Conservation (phyloP, 2,329 filamentous ascomycete species). For the Ophidiomyces ophidiicola region DNA sequence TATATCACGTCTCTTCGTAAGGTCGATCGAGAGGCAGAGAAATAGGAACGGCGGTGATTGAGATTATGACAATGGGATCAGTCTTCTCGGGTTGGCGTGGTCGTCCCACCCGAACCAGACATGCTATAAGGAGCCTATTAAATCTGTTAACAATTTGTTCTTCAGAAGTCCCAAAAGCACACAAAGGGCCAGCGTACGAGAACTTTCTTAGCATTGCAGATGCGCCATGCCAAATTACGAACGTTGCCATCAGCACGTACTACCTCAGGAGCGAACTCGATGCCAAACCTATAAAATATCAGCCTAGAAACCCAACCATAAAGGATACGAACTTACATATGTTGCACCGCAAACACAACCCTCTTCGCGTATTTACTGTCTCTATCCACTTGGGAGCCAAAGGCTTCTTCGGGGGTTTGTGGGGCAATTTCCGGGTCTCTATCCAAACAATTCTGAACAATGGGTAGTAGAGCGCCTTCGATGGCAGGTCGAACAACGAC, state of each 20-base stretch:
- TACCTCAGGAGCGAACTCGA: slow-evolving; percentile 87
- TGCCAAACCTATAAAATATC: slow-evolving; percentile 53
- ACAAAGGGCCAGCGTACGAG: slow-evolving; percentile 48
- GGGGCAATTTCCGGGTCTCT: slow-evolving; percentile 84
- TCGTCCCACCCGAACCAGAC: slow-evolving; percentile 51
- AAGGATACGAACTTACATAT: slow-evolving; percentile 80
- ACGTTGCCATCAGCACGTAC: slow-evolving; percentile 87
- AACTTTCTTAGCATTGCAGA: slow-evolving; percentile 91
- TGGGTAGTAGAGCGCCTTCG: slow-evolving; percentile 63
- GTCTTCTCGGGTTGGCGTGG: slow-evolving; percentile 41
- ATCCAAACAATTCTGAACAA: slow-evolving; percentile 88
- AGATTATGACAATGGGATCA: neutral
- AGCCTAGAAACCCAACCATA: slow-evolving; percentile 14
- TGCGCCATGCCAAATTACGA: slow-evolving; percentile 80
- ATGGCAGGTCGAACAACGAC: slow-evolving; percentile 56
- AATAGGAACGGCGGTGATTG: neutral
- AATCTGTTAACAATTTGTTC: slow-evolving; percentile 2
- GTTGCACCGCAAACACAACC: slow-evolving; percentile 84
- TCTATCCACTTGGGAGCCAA: slow-evolving; percentile 72
- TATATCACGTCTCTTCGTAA: too few species aligned
- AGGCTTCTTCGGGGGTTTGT: slow-evolving; percentile 62
- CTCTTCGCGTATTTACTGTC: slow-evolving; percentile 80
- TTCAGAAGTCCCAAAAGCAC: neutral
- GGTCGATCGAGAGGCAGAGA: too few species aligned
- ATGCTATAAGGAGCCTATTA: slow-evolving; percentile 59